A percentile compares a stretch with the other conserved stretches of the same genome.
These are phyloP conservation scores for Flueggea neowawraea DNA, from an alignment of 441 rosid genomes.

Conservation along the genomic window DNA sequence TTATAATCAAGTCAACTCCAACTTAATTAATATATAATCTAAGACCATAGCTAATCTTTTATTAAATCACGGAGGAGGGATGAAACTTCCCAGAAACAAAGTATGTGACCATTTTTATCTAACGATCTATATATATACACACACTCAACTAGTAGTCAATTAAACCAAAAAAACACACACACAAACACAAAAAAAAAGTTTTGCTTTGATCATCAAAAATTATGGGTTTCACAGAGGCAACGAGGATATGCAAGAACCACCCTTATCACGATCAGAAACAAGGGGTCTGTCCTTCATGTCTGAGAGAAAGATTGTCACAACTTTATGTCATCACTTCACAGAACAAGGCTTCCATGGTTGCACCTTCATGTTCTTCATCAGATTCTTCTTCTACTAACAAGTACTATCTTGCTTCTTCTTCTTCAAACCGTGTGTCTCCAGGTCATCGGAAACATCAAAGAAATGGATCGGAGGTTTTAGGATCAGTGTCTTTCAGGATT, in stretches of 20 bases:
- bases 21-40: no score
- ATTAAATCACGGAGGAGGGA: no score
- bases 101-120: no score
- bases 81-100: no score
- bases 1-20: no score
- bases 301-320: constrained; percentile 54
- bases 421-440: constrained; percentile 22
- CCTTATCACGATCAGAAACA: constrained; percentile 31
- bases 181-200: no score
- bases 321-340: constrained; percentile 19
- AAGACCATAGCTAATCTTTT: no score
- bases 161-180: neutral
- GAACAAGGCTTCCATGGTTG: neutral
- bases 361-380: constrained; percentile 16
- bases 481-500: constrained; percentile 40
- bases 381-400: constrained; percentile 10
- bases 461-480: constrained; percentile 31
- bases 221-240: constrained; percentile 22
- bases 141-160: neutral
- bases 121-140: no score
- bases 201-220: neutral
- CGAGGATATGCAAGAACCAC: constrained; percentile 50
- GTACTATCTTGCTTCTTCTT: constrained; percentile 5
- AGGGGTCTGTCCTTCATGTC: constrained; percentile 81
- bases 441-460: constrained; percentile 28